Conservation (phyloP, 768 basidiomycete species). For the Tubosaeta brunneosetosa region DNA sequence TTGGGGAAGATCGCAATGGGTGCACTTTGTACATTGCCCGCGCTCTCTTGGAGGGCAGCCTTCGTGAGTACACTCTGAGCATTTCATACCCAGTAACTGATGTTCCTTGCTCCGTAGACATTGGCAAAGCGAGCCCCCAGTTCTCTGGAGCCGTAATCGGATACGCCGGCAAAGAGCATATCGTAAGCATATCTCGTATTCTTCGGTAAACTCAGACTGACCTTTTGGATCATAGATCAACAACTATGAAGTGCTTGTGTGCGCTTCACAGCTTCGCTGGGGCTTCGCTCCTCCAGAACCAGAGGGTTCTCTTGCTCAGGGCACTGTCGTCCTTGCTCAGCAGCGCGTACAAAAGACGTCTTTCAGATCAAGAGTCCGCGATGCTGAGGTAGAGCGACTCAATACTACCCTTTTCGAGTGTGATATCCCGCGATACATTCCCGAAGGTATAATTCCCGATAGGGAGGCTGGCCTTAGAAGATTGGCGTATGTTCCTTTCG, state of each 20-base stretch:
- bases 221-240: conserved; percentile 17
- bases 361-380: background rate
- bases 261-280: conserved; percentile 32
- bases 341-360: conserved; percentile 6
- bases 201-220: background rate
- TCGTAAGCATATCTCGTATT: conserved; percentile 16
- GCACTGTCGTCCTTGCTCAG: conserved; percentile 30
- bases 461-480: conserved; percentile 20
- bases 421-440: conserved; percentile 27
- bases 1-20: conserved; percentile 30
- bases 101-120: conserved; percentile 17
- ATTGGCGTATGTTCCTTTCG: conserved; percentile 24
- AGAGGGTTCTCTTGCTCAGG: conserved; percentile 17
- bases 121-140: conserved; percentile 33
- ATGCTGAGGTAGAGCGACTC: conserved; percentile 14
- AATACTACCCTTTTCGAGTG: conserved; percentile 25
- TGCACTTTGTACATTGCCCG: conserved; percentile 27
- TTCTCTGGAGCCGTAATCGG: conserved; percentile 29
- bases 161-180: conserved; percentile 32
- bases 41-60: conserved; percentile 28
- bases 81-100: background rate
- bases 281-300: conserved; percentile 17
- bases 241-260: conserved; percentile 34
- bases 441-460: conserved; percentile 7
- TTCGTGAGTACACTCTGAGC: conserved; percentile 19